A percentile compares a stretch with the other conserved stretches of the same genome.
Evolutionary conservation across 148 eudicot genomes (phyloP).

Genomic region (Linanthus parryae): DNA sequence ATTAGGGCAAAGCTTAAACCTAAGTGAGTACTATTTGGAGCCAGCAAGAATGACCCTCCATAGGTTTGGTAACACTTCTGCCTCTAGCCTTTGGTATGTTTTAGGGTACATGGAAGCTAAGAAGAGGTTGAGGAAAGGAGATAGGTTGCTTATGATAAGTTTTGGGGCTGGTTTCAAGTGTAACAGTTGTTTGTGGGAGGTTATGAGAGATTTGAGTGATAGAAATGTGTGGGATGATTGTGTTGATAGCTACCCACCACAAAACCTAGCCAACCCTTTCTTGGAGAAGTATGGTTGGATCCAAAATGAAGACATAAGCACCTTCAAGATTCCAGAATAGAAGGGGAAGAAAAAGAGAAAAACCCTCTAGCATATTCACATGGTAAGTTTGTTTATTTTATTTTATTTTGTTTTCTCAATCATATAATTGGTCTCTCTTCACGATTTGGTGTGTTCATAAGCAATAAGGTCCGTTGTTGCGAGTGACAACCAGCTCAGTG

Average conservation of each 20-base stretch:
- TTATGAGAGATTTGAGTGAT: slow-evolving; percentile 61
- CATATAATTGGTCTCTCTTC: no score
- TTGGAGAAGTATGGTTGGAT: slow-evolving; percentile 69
- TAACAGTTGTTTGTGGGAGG: slow-evolving; percentile 88
- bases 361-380: no score
- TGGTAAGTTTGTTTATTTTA: no score
- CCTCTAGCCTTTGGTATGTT: slow-evolving; percentile 82
- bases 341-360: no score
- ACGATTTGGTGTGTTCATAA: no score
- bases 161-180: slow-evolving; percentile 90
- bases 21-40: slow-evolving; percentile 56
- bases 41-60: slow-evolving; percentile 86
- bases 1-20: slow-evolving; percentile 49
- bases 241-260: slow-evolving; percentile 47
- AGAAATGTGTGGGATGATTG: slow-evolving; percentile 70
- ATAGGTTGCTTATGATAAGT: slow-evolving; percentile 69
- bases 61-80: slow-evolving; percentile 84
- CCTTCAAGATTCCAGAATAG: slow-evolving; percentile 35
- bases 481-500: no score
- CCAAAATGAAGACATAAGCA: slow-evolving; percentile 43
- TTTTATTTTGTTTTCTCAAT: no score
- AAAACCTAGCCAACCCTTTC: slow-evolving; percentile 38
- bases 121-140: slow-evolving; percentile 79
- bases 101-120: slow-evolving; percentile 94
- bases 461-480: no score